phyloP scores from a whole-genome alignment of 2,329 filamentous ascomycete genomes.

The Chaetomiaceae sp. region DNA sequence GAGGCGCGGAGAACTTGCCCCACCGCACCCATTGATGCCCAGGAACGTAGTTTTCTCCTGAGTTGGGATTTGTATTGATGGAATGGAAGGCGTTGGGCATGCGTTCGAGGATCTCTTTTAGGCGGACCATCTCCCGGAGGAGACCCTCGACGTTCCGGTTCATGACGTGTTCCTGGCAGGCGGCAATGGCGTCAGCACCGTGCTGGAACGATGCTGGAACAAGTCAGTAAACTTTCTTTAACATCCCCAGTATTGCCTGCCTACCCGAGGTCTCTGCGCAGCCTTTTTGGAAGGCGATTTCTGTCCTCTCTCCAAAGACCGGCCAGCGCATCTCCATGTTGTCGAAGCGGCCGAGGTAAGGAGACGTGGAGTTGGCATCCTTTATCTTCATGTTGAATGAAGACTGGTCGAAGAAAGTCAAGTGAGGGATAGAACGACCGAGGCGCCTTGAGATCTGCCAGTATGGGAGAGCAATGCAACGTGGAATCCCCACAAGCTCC shows the following conservation, averaged over 20 bases:
- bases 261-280: conserved; percentile 43
- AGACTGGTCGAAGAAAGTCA: conserved; percentile 50
- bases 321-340: conserved; percentile 53
- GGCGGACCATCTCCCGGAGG: conserved; percentile 45
- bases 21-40: conserved; percentile 47
- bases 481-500: conserved; percentile 46
- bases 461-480: conserved; percentile 46
- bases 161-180: conserved; percentile 53
- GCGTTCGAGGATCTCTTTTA: conserved; percentile 50
- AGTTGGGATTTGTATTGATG: conserved; percentile 50
- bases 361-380: conserved; percentile 44
- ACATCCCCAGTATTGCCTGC: neutral
- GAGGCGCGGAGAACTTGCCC: conserved; percentile 48
- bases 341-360: conserved; percentile 49
- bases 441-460: conserved; percentile 48
- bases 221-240: neutral
- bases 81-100: conserved; percentile 53
- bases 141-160: conserved; percentile 47
- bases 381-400: conserved; percentile 50
- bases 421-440: conserved; percentile 48
- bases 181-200: conserved; percentile 48
- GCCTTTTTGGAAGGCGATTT: conserved; percentile 49
- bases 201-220: conserved; percentile 45
- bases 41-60: conserved; percentile 47
- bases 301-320: conserved; percentile 49